Percentiles rank a stretch among this genome's conserved stretches.
These are phyloP conservation scores for Penicillium concentricum DNA, from an alignment of 2,329 filamentous ascomycete genomes.

Conservation along the genomic window DNA sequence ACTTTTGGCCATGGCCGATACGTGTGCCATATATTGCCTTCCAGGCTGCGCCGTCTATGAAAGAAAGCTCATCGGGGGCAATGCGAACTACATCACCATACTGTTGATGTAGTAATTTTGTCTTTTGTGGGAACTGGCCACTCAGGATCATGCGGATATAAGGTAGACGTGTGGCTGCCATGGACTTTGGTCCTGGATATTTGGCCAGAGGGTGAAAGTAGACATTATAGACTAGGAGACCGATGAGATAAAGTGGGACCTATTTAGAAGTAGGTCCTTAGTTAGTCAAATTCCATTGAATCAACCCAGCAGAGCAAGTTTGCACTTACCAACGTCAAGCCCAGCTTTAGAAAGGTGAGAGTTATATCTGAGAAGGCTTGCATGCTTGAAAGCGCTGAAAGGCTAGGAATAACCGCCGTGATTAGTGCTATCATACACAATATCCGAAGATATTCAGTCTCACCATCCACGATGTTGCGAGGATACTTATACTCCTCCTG, in stretches of 20 bases:
- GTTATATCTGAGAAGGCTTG: background rate
- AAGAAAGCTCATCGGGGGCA: constrained; percentile 31
- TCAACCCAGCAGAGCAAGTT: background rate
- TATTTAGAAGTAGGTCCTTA: background rate
- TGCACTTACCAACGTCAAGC: background rate
- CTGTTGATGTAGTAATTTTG: constrained; percentile 22
- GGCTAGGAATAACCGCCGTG: background rate
- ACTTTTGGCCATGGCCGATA: constrained; percentile 18
- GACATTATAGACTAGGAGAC: constrained; percentile 26
- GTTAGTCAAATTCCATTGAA: background rate
- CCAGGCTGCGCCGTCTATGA: constrained; percentile 25
- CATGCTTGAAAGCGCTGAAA: background rate
- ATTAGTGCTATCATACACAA: background rate
- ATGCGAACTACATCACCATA: constrained; percentile 33
- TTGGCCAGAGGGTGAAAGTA: constrained; percentile 31
- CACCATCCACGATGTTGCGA: background rate
- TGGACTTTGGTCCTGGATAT: constrained; percentile 29
- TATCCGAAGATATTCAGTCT: background rate
- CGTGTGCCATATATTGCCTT: constrained; percentile 29
- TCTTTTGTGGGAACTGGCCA: constrained; percentile 11
- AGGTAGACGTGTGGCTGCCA: constrained; percentile 24
- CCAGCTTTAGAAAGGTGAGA: background rate
- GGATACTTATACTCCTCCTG: constrained; percentile 1
- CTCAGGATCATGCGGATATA: constrained; percentile 13
- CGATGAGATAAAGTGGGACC: constrained; percentile 7